Evolutionary conservation across 2,329 filamentous ascomycete species (phyloP), one percentile per base, ranked within the genome.

Genomic region (Phyllosticta ampelicida): DNA sequence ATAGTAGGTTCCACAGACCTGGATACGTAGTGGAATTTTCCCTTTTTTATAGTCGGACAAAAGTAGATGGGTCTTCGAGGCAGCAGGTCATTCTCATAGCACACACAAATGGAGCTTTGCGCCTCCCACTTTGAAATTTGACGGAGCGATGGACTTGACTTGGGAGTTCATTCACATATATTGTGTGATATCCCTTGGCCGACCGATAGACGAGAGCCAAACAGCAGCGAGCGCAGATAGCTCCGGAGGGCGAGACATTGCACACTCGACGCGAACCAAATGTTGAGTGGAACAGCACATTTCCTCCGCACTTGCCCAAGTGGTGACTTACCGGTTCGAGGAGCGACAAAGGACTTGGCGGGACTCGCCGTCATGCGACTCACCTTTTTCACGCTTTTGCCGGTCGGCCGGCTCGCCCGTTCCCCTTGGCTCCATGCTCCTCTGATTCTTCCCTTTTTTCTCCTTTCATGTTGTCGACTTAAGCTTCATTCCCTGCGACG

Each of bases 321-420:
- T 44, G 36, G 36, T 44, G 36, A 44, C 10, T 13, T 5, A 30
- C 50, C 55, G 29, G 48, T 48, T 53, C 55, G 29, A n/a, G 55
- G 21, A 53, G 50, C 16, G n/a, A 57, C 55, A 57, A 57, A 57
- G 55, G 50, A 57, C 55, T 57, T 53, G 55, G 55, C 55, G 48
- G 20, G 13, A 52, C 20, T 20, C 21, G 4, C 19, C 49, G 49
- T 29, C 29, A 18, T n/a, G 18, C 29, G 55, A 57, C 50, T 57
- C 55, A 57, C 29, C 36, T 44, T 44, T n/a, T 44, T 16, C 16
- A n/a, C 6, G 6, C 13, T 44, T 16, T 16, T 44, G 36, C 16
- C n/a, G 16, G 8, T n/a, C 13, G 16, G 16, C 13, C 36, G n/a
- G 36, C 36, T 44, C n/a, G 16, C 3, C 13, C 36, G n/a, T 44